These are phyloP conservation scores for Solanum chmielewskii DNA, from an alignment of 257 asterid species.

Conservation along the genomic window DNA sequence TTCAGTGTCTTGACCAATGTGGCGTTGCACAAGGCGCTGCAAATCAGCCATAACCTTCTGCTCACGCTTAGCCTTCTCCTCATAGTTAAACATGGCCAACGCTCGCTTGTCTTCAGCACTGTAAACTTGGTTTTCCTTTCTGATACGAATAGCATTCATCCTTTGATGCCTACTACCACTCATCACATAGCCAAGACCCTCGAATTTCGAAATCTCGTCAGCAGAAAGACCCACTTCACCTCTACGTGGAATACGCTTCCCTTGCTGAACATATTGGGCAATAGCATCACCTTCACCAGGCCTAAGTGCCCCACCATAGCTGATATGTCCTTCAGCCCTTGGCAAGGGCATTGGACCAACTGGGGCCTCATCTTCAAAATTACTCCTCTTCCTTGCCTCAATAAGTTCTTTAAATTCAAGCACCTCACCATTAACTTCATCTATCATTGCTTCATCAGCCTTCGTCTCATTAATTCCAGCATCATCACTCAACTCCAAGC, in stretches of 20 bases:
- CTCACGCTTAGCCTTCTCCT: slow-evolving; percentile 96
- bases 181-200: slow-evolving; percentile 94
- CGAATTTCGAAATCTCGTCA: slow-evolving; percentile 85
- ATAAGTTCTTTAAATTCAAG: slow-evolving; percentile 57
- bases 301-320: slow-evolving; percentile 99
- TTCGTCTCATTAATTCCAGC: slow-evolving; percentile 12
- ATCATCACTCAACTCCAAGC: slow-evolving; percentile 23
- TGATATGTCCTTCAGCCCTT: slow-evolving; percentile 86
- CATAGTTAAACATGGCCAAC: slow-evolving; percentile 93
- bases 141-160: slow-evolving; percentile 98
- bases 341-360: slow-evolving; percentile 98
- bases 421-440: slow-evolving; percentile 37
- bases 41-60: slow-evolving; percentile 98
- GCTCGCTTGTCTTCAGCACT: slow-evolving; percentile 99
- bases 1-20: slow-evolving; percentile 78
- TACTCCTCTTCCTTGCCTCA: slow-evolving; percentile 45
- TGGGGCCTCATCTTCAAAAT: slow-evolving; percentile 45
- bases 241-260: slow-evolving; percentile 99
- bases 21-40: slow-evolving; percentile 92
- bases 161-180: slow-evolving; percentile 99
- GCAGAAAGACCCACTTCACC: slow-evolving; percentile 99
- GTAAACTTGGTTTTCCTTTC: slow-evolving; percentile 96
- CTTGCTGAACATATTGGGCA: slow-evolving; percentile 98
- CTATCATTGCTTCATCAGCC: slow-evolving; percentile 25
- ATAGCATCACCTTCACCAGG: slow-evolving; percentile 99